A percentile compares a stretch with the other conserved stretches of the same genome.
phyloP scores from a whole-genome alignment of 441 rosid species.

The Hura crepitans region DNA sequence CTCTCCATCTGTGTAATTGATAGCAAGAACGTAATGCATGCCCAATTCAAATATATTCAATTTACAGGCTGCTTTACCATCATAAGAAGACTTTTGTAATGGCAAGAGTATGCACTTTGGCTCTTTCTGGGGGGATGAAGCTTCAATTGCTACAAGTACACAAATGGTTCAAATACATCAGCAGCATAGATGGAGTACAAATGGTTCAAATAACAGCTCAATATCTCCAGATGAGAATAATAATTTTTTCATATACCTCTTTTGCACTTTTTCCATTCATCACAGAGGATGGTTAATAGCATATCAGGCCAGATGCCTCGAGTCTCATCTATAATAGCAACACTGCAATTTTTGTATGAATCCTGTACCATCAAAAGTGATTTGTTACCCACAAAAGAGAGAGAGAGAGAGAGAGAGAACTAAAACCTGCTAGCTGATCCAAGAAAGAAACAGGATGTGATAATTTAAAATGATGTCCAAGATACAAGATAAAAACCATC shows the following conservation, averaged over 20 bases:
- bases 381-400: too few species aligned
- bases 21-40: neutral
- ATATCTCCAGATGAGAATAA: neutral
- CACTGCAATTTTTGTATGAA: conserved; percentile 54
- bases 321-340: conserved; percentile 50
- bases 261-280: conserved; percentile 97
- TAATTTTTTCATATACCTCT: conserved; percentile 47
- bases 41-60: neutral
- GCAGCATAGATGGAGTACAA: too few species aligned
- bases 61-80: conserved; percentile 45
- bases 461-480: neutral
- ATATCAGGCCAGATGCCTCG: conserved; percentile 84
- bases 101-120: conserved; percentile 74
- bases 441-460: neutral
- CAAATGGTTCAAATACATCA: conserved; percentile 25
- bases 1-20: neutral
- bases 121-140: conserved; percentile 76
- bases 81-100: conserved; percentile 40
- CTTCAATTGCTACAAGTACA: conserved; percentile 64
- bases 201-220: conserved; percentile 8
- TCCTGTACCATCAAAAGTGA: conserved; percentile 45
- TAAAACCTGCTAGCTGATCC: neutral
- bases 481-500: neutral
- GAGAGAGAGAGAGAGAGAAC: neutral
- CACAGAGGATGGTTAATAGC: conserved; percentile 55